Base-by-base conservation (phyloP, 768 basidiomycete genomes). In the Lactarius pseudohatsudake region DNA sequence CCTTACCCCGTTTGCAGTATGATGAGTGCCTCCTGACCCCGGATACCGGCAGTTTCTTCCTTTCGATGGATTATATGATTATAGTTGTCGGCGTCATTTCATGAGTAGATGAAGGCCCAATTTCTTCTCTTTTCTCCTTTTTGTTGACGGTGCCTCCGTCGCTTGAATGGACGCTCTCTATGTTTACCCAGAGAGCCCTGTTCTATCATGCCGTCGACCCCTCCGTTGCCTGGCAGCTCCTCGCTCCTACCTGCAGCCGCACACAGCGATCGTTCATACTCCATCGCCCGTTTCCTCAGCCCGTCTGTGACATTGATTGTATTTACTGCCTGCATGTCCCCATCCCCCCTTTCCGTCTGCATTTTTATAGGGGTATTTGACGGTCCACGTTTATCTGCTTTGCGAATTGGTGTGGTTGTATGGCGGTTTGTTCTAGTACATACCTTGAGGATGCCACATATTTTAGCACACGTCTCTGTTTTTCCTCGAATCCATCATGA, bases 321-420 rank as follows among this genome's bases (percentile, higher is more conserved):
- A 64, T 64, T 64, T 64, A 59, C 57, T 50, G 56, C 41, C 58
- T 56, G 41, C 53, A 30, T 26, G 47, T 63, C 34, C 16, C 53
- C 41, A 61, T 56, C 65, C 65, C 68, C 65, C 57, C 1, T 69
- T 26, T 30, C 20, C 54, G 38, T 45, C 40, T 47, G 61, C 67
- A 68, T 68, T 28, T 64, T 67, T 69, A 69, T 69, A 62, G 68
- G 65, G 68, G 65, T 67, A 62, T 66, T 67, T 69, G 60, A 61
- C 65, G 32, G 60, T 63, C 26, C 59, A 54, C 28, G 60, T 66
- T 43, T 58, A 53, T 67, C 61, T 68, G 61, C 65, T 69, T 45
- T 64, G 38, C 38, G 56, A 62, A 66, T 66, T 34, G 58, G 57
- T 59, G 56, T 66, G 61, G 56, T 62, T 50, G 28, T 66, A 62